A percentile compares a stretch with the other conserved stretches of the same genome.
Evolutionary conservation across 139 green algal genomes (phyloP).

Genomic region (Coelastrella sp.): DNA sequence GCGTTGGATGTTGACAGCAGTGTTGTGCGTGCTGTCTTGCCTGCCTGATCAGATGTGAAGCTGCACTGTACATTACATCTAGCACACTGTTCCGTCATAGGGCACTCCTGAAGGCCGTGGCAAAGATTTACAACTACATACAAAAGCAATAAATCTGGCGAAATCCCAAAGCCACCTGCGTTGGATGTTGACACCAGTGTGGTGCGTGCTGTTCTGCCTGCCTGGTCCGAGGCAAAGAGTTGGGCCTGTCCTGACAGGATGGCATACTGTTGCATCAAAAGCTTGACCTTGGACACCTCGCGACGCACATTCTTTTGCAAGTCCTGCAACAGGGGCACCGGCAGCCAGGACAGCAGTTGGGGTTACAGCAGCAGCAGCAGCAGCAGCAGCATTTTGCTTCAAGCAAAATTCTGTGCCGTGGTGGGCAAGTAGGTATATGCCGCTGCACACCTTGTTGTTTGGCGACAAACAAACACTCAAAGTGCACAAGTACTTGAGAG

Average conservation of each 20-base stretch:
- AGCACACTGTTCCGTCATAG: too few species aligned
- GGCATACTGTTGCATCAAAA: conserved; percentile 83
- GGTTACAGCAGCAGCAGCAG: neutral
- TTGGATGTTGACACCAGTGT: conserved; percentile 78
- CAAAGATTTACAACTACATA: neutral
- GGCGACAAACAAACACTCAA: neutral
- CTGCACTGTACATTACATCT: too few species aligned
- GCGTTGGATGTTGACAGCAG: too few species aligned
- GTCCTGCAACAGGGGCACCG: conserved; percentile 40
- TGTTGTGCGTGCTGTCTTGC: too few species aligned
- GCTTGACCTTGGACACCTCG: conserved; percentile 86
- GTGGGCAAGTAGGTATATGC: neutral
- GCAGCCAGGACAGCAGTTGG: neutral
- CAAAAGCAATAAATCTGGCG: neutral
- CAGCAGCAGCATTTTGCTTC: neutral
- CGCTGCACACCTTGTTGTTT: neutral
- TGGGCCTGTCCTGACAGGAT: conserved; percentile 74
- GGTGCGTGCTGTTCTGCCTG: conserved; percentile 55
- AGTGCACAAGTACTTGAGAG: neutral
- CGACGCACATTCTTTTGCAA: conserved; percentile 83
- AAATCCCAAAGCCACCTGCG: conserved; percentile 11
- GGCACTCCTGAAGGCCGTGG: too few species aligned
- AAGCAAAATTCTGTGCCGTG: too few species aligned
- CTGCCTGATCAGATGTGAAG: too few species aligned
- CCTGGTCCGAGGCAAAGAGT: conserved; percentile 44